Evolutionary conservation across 2,329 filamentous ascomycete genomes (phyloP), one percentile per base, ranked within the genome.

Genomic region (Trichoderma pleuroti): DNA sequence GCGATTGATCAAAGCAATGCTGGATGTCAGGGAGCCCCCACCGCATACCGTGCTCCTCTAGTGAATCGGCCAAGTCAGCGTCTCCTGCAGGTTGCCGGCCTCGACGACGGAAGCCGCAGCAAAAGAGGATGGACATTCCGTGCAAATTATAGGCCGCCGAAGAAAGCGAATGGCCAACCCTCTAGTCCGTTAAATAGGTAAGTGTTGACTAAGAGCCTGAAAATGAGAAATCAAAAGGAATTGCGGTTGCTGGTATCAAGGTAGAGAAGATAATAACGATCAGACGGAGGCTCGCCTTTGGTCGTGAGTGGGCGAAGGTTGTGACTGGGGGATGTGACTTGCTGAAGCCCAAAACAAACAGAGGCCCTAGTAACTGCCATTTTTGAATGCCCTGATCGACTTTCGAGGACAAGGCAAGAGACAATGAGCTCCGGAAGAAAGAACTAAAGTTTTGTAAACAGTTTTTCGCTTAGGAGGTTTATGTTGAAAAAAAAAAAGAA

Each of bases 101-200:
- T 66, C 56, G 62, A 49, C 68, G 61, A 63, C 60, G 71, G 34
- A 62, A 66, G 62, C 36, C 61, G 59, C 71, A 72, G n/a, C 67
- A 72, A 61, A 46, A 16, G 52, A 72, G 66, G 26, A 72, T 36
- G 11, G 54, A 72, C 71, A 72, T 72, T 69, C 52, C 70, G 70
- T 34, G 54, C 36, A 64, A 18, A 39, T 49, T 5, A 60, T 63
- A n/a, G 52, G 39, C 24, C 32, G 21, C 32, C 61, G 10, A 65
- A 59, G 67, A 61, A 32, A 56, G 26, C 39, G 30, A 21, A 16
- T 34, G 18, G 21, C 24, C 14, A 11, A 9, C 11, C n/a, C 32
- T 24, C 34, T 28, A 21, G 12, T 46, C 59, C 32, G 32, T 63
- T 62, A 14, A 63, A 62, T 70, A 70, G 57, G 67, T 70, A 70